phyloP scores from a whole-genome alignment of 2,329 filamentous ascomycete species.

The Gnomoniopsis sp. region DNA sequence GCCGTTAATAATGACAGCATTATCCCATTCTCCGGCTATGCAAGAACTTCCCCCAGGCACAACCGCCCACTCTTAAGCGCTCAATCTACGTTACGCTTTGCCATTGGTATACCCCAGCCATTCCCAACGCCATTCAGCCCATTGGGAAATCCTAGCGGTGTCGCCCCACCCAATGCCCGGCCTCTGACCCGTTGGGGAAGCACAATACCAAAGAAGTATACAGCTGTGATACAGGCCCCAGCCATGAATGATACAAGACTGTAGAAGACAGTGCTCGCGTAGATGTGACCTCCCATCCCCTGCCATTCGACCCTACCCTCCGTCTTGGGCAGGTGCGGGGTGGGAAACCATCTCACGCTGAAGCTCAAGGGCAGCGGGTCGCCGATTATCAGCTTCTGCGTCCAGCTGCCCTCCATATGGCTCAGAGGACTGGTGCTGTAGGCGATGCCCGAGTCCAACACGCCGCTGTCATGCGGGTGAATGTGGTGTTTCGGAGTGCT shows the following conservation, averaged over 20 bases:
- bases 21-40: constrained; percentile 28
- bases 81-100: constrained; percentile 37
- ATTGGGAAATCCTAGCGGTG: constrained; percentile 46
- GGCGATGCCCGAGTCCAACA: constrained; percentile 81
- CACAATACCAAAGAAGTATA: constrained; percentile 60
- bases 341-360: constrained; percentile 83
- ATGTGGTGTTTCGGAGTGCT: constrained; percentile 59
- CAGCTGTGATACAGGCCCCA: constrained; percentile 49
- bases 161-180: constrained; percentile 52
- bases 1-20: constrained; percentile 7
- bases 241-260: constrained; percentile 56
- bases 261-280: constrained; percentile 62
- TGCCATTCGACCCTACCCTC: constrained; percentile 64
- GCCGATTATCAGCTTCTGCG: constrained; percentile 75
- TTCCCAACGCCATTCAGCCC: constrained; percentile 52
- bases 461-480: constrained; percentile 66
- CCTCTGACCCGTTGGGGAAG: constrained; percentile 51
- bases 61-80: neutral
- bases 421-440: constrained; percentile 77
- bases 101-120: constrained; percentile 51
- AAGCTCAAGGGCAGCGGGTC: constrained; percentile 78
- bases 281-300: constrained; percentile 61
- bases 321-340: constrained; percentile 65
- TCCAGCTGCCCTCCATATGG: constrained; percentile 50
- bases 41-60: constrained; percentile 30